Evolutionary conservation across 768 basidiomycete genomes (phyloP), one percentile per base, ranked within the genome.

Genomic region (Kwoniella heveanensis): DNA sequence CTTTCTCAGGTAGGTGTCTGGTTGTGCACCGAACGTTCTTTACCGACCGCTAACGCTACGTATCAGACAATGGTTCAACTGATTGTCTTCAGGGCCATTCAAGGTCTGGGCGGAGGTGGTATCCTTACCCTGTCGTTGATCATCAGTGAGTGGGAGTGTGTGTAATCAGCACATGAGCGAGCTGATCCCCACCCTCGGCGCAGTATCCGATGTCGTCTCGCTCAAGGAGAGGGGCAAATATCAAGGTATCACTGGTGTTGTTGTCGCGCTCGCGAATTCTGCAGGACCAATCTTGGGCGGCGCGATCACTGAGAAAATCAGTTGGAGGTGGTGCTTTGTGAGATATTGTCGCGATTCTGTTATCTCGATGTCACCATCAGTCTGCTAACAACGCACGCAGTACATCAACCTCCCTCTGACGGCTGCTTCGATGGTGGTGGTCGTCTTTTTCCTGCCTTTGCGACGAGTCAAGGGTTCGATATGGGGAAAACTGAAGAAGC

Each of bases 211-310:
- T 73, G 84, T 90, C 19, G 88, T 90, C 19, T 86, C 84, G 26
- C 82, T 90, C 39, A 85, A 87, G 25, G 77, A 78, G 6, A 44
- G 79, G 66, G 88, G 88, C 25, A 90, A 90, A 79, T 90, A 89
- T 70, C 88, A 89, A 69, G 89, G 89, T 0, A 87, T 90, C 36
- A 86, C 88, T 22, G 85, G 86, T 2, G 85, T 83, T 4, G 83
- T 85, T 13, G 82, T 85, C 21, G 86, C 86, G 0, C 77, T 87
- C 12, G 86, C 88, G 2, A 88, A 86, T 69, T 84, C 85, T 0
- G 82, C 88, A 4, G 88, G 89, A 0, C 89, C 89, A 0, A 81
- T 88, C 0, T 80, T 90, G 3, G 89, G 89, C 5, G 88, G 89
- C 19, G 19, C 39, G 19, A 77, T 90, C 39, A 83, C 86, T 2